Evolutionary conservation across 805 yeast species (phyloP).

Genomic region (Candida glaebosa): DNA sequence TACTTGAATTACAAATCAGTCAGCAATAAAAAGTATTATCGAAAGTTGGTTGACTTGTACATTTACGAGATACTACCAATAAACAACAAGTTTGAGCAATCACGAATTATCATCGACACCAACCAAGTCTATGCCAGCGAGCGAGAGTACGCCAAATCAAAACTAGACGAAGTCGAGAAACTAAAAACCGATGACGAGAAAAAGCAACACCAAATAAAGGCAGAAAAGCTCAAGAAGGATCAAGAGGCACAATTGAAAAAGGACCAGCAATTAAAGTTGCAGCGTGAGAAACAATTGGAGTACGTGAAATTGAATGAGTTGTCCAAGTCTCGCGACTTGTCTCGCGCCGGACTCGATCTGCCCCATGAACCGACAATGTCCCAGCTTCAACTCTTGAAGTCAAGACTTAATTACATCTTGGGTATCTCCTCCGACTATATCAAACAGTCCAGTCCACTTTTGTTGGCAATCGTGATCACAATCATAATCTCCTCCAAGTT

Average conservation of each 20-base stretch:
- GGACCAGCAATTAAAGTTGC: constrained; percentile 14
- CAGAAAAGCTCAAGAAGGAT: constrained; percentile 9
- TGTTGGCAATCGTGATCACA: constrained; percentile 20
- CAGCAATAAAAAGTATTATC: constrained; percentile 13
- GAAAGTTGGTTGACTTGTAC: constrained; percentile 28
- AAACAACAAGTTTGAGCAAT: constrained; percentile 23
- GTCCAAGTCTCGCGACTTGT: constrained; percentile 1
- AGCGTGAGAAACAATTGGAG: constrained; percentile 21
- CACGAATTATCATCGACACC: constrained; percentile 24
- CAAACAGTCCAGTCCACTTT: constrained; percentile 25
- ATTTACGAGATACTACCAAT: constrained; percentile 35
- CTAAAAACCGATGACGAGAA: constrained; percentile 9
- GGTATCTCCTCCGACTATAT: constrained; percentile 13
- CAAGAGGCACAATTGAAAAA: constrained; percentile 10
- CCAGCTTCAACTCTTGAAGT: constrained; percentile 28
- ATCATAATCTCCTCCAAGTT: constrained; percentile 19
- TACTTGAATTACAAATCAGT: constrained; percentile 1
- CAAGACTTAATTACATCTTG: constrained; percentile 11
- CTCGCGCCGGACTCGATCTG: constrained; percentile 4
- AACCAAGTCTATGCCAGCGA: constrained; percentile 14
- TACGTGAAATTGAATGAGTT: constrained; percentile 9
- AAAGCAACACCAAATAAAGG: constrained; percentile 7
- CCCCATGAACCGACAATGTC: constrained; percentile 17
- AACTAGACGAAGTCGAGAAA: constrained; percentile 11
- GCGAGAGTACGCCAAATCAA: not conserved